Percentiles rank a stretch among this genome's conserved stretches.
Conservation (phyloP, 2,329 filamentous ascomycete species). For the Neonectria faginata region DNA sequence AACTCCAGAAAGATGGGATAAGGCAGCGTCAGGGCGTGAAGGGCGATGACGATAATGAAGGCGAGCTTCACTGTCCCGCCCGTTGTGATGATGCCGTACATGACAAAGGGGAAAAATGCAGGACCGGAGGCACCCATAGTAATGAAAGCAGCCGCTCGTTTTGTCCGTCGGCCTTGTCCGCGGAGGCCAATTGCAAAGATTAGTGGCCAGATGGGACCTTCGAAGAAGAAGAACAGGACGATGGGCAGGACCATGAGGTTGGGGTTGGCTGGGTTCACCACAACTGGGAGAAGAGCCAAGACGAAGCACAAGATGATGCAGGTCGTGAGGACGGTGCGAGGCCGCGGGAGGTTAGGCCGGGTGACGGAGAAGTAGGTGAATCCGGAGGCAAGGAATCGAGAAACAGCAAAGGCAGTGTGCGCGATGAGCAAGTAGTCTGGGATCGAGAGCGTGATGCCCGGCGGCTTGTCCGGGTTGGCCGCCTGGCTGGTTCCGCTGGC, state of each 20-base stretch:
- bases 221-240: slow-evolving; percentile 80
- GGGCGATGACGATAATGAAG: slow-evolving; percentile 71
- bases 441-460: slow-evolving; percentile 64
- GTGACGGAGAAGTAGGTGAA: slow-evolving; percentile 70
- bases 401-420: slow-evolving; percentile 78
- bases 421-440: slow-evolving; percentile 78
- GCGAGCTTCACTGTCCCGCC: slow-evolving; percentile 72
- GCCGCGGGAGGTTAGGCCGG: slow-evolving; percentile 66
- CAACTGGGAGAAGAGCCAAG: slow-evolving; percentile 61
- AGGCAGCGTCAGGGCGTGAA: slow-evolving; percentile 59
- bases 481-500: slow-evolving; percentile 44
- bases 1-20: slow-evolving; percentile 64
- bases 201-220: slow-evolving; percentile 85
- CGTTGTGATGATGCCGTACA: slow-evolving; percentile 73
- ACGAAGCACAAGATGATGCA: slow-evolving; percentile 72
- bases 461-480: slow-evolving; percentile 50
- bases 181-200: slow-evolving; percentile 84
- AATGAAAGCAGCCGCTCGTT: slow-evolving; percentile 81
- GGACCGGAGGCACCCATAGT: slow-evolving; percentile 81
- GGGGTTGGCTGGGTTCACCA: slow-evolving; percentile 57
- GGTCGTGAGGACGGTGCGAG: slow-evolving; percentile 76
- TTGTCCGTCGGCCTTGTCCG: slow-evolving; percentile 83
- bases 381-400: slow-evolving; percentile 75
- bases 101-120: slow-evolving; percentile 78
- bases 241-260: slow-evolving; percentile 70